These are phyloP conservation scores for Antarctomyces pellizariae DNA, from an alignment of 495 filamentous ascomycete species.

Conservation along the genomic window DNA sequence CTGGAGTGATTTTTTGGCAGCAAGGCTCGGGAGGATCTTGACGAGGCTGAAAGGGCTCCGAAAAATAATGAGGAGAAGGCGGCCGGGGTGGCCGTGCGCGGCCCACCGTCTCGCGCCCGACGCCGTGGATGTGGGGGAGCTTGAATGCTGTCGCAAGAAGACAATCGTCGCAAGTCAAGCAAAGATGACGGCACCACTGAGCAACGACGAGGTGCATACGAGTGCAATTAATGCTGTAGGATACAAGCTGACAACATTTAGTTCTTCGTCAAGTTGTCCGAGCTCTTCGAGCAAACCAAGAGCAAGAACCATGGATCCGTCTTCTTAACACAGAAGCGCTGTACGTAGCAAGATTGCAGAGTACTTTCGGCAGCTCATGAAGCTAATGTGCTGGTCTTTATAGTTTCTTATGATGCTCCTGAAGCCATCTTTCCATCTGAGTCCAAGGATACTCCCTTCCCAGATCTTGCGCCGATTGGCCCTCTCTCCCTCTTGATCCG, in stretches of 20 bases:
- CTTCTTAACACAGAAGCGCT: slow-evolving; percentile 66
- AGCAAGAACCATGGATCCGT: slow-evolving; percentile 52
- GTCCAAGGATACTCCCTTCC: slow-evolving; percentile 21
- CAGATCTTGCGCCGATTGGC: slow-evolving; percentile 24
- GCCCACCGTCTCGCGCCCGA: too few species aligned
- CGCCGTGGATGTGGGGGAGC: too few species aligned
- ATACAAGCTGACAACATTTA: slow-evolving; percentile 17
- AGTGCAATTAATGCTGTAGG: neutral
- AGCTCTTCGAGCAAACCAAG: slow-evolving; percentile 47
- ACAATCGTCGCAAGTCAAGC: too few species aligned
- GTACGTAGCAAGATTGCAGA: slow-evolving; percentile 21
- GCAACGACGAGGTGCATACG: slow-evolving; percentile 44
- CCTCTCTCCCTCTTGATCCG: slow-evolving; percentile 59
- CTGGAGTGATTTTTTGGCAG: slow-evolving; percentile 1
- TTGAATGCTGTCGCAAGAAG: too few species aligned
- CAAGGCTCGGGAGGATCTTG: too few species aligned
- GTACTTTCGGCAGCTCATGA: too few species aligned
- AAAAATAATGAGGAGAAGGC: too few species aligned
- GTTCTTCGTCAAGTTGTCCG: slow-evolving; percentile 67
- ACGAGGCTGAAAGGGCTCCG: too few species aligned
- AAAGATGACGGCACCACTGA: slow-evolving; percentile 34
- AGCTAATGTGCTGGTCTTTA: too few species aligned
- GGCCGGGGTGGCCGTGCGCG: too few species aligned
- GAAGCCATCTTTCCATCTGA: too few species aligned
- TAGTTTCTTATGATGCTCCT: too few species aligned